Evolutionary conservation across 2,329 filamentous ascomycete species (phyloP), one percentile per base, ranked within the genome.

Genomic region (Pseudocercospora fuligena): DNA sequence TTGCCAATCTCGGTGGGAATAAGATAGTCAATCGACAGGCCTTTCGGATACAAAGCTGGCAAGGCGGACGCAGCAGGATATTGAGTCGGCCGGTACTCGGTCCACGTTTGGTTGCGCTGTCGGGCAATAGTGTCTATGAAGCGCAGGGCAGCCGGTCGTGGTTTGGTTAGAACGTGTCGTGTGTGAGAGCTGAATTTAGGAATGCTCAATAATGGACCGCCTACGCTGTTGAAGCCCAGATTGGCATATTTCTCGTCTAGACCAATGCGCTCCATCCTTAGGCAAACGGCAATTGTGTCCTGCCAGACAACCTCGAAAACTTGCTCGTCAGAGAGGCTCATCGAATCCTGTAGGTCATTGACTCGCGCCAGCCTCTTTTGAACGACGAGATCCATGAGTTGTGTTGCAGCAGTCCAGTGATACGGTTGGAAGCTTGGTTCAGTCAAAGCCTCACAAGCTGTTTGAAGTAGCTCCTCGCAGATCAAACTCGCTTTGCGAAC

Each of bases 111-210:
- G 58, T 81, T 68, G 56, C 79, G 74, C 7, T 69, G 70, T 66
- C 69, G 69, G 29, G 79, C 78, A 31, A 81, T 69, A 23, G 77
- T 69, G 54, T 81, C 77, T 1, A 80, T 51, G 60, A 81, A 81
- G 4, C 60, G 72, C 57, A 75, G 76, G 0, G 72, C 74, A 1
- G 76, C 72, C 2, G 69, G 57, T 2, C 68, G 63, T 11, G 63
- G 66, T n/a, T 33, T 49, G 7, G 56, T 31, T 16, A 66, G 33
- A 3, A 19, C 16, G 14, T 25, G 16, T 49, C 57, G 49, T 5
- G 25, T 29, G 25, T 27, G 27, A 12, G 23, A 31, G 25, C 51
- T 31, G 23, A 25, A 33, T n/a, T 40, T 8, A 63, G 19, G 23
- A 31, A 46, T 43, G 23, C 36, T 47, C 19, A 11, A 21, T 9